Evolutionary conservation across 108 stramenopile species (phyloP).

Genomic region (Stephanodiscus minutulus): DNA sequence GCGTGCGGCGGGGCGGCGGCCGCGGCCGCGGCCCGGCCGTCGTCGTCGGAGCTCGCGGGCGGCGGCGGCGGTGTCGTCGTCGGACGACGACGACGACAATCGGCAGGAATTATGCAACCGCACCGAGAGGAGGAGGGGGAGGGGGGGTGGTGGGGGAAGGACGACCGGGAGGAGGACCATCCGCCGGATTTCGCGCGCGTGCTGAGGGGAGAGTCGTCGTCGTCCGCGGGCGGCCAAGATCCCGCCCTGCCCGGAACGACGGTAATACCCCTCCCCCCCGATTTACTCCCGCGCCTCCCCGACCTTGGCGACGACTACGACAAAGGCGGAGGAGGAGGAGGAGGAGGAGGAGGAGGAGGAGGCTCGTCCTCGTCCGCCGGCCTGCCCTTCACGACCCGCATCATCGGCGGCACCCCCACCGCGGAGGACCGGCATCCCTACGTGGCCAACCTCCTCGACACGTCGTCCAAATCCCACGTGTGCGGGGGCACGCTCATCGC

Average conservation of each 20-base stretch:
- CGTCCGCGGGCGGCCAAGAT: no score
- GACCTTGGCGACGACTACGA: not conserved
- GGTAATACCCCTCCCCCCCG: slow-evolving; percentile 1
- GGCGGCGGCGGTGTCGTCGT: no score
- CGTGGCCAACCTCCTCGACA: slow-evolving; percentile 33
- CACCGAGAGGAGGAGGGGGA: no score
- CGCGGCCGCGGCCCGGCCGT: not conserved
- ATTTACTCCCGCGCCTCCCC: not conserved
- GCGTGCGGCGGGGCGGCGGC: not conserved
- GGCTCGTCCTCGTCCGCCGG: not conserved
- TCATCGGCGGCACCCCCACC: slow-evolving; percentile 51
- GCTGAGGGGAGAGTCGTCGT: no score
- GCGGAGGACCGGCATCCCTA: slow-evolving; percentile 43
- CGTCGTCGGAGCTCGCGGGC: not conserved
- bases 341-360: no score
- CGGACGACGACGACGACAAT: no score
- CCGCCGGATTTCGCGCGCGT: no score
- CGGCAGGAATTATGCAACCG: no score
- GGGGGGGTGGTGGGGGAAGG: no score
- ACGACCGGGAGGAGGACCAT: no score
- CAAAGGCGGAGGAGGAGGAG: no score
- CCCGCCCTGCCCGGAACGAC: no score
- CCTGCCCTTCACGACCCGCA: slow-evolving; percentile 15
- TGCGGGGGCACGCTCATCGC: slow-evolving; percentile 59
- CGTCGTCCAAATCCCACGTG: not conserved